phyloP scores from a whole-genome alignment of 192 early-diverging fungal genomes.

The Coemansia sp. region DNA sequence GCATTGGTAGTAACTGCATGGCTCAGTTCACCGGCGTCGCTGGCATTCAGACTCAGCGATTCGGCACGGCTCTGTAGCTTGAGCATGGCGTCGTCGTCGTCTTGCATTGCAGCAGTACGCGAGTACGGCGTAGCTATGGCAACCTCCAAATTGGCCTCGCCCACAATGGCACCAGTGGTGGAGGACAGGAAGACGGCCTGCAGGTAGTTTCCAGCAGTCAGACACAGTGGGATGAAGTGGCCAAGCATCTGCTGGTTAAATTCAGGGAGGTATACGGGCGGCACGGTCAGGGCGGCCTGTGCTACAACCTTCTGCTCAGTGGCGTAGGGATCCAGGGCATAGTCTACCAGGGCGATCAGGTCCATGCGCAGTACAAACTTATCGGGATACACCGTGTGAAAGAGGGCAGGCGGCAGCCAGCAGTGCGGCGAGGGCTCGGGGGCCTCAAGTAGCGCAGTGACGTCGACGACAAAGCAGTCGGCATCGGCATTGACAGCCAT shows the following conservation, averaged over 20 bases:
- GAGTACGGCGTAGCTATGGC: slow-evolving; percentile 40
- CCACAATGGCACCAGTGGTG: slow-evolving; percentile 28
- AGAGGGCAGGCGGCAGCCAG: slow-evolving; percentile 43
- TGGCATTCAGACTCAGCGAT: background rate
- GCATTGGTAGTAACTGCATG: background rate
- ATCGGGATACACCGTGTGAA: slow-evolving; percentile 44
- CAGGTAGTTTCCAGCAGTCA: slow-evolving; percentile 35
- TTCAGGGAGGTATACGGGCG: slow-evolving; percentile 25
- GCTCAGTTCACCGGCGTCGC: background rate
- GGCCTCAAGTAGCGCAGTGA: slow-evolving; percentile 21
- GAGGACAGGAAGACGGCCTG: slow-evolving; percentile 29
- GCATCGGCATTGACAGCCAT: slow-evolving; percentile 16
- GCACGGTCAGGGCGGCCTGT: slow-evolving; percentile 32
- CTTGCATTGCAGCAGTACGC: background rate
- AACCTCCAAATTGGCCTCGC: slow-evolving; percentile 36
- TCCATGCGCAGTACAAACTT: slow-evolving; percentile 46
- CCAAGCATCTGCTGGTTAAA: slow-evolving; percentile 35
- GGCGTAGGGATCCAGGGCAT: slow-evolving; percentile 27
- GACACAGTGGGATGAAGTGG: slow-evolving; percentile 25
- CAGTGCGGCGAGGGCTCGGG: slow-evolving; percentile 19
- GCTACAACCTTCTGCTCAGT: slow-evolving; percentile 37
- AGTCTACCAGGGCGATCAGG: slow-evolving; percentile 46
- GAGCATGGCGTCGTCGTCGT: too few relatives aligned
- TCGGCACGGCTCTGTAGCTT: background rate
- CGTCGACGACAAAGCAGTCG: slow-evolving; percentile 29